Evolutionary conservation across 2,329 filamentous ascomycete species (phyloP), one percentile per base, ranked within the genome.

Genomic region (Alternaria sp.): DNA sequence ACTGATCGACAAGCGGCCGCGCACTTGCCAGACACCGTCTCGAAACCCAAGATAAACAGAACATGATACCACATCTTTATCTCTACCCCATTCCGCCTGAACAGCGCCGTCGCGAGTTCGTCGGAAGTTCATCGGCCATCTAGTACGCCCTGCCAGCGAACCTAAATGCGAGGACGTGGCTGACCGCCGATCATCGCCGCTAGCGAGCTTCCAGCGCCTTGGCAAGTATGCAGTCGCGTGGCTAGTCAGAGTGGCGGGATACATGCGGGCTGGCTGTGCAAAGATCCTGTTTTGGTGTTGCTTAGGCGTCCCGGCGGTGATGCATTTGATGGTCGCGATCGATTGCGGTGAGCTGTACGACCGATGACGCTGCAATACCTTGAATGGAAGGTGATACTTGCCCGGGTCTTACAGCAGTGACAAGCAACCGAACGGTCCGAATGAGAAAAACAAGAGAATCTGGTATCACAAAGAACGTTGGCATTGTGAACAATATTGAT

Each of bases 401-500:
- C 11, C 32, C 46, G 18, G 12, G 30, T 48, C 7, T 48, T 20
- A 24, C 46, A 24, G 30, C 30, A 20, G n/a, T n/a, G 20, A 8
- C 12, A 38, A 38, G 46, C 32, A 18, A 14, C 32, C 20, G 14
- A 24, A n/a, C 46, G 22, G 8, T 14, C 20, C 7, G 11, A 38
- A 49, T 16, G 32, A 18, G 20, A 24, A 42, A 42, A 14, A 12
- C 20, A 49, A 34, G 3, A 32, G 18, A 34, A 36, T 7, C 30
- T 36, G 20, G 46, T 20, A 20, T 24, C n/a, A 24, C 3, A 11
- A 24, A 1, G 3, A 8, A 26, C 2, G 36, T 38, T n/a, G 20
- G 46, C 12, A 0, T 26, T 36, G 14, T 38, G 48, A 61, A 48
- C 36, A 48, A 36, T 48, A 49, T 49, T 44, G 42, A 41, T 54